Percentiles rank a stretch among this genome's conserved stretches.
phyloP scores from a whole-genome alignment of 2,329 filamentous ascomycete genomes.

The Ophiocordyceps camponoti-floridani region DNA sequence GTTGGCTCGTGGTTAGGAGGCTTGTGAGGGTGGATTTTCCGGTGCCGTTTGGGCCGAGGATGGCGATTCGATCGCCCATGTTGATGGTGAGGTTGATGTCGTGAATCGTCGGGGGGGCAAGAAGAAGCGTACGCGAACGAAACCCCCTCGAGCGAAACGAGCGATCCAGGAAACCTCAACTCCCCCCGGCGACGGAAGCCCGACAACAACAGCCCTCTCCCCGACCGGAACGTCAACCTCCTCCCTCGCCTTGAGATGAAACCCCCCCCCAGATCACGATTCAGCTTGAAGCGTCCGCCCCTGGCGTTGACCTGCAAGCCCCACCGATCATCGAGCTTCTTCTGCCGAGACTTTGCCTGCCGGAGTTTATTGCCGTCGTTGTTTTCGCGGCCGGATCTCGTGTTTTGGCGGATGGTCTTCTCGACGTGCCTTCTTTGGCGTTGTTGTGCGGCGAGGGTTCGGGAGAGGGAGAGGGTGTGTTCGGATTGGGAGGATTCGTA shows the following conservation, averaged over 20 bases:
- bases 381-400: conserved; percentile 56
- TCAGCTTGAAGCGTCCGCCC: conserved; percentile 66
- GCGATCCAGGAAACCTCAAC: conserved; percentile 54
- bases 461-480: conserved; percentile 47
- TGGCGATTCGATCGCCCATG: conserved; percentile 54
- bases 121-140: conserved; percentile 41
- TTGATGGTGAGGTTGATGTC: conserved; percentile 52
- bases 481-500: conserved; percentile 54
- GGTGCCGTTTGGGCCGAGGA: conserved; percentile 63
- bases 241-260: conserved; percentile 34
- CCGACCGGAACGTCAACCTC: conserved; percentile 56
- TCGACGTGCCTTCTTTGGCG: conserved; percentile 68
- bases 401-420: conserved; percentile 55
- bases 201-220: conserved; percentile 36
- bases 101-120: conserved; percentile 33
- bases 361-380: conserved; percentile 74
- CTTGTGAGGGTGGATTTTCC: conserved; percentile 64
- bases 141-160: conserved; percentile 55
- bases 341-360: conserved; percentile 71
- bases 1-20: conserved; percentile 42
- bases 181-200: conserved; percentile 45
- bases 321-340: conserved; percentile 68
- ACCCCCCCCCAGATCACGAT: conserved; percentile 53
- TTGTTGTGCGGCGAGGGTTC: conserved; percentile 70
- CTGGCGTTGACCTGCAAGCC: conserved; percentile 56